Evolutionary conservation across 108 stramenopile species (phyloP).

Genomic region (Aurantiochytrium sp.): DNA sequence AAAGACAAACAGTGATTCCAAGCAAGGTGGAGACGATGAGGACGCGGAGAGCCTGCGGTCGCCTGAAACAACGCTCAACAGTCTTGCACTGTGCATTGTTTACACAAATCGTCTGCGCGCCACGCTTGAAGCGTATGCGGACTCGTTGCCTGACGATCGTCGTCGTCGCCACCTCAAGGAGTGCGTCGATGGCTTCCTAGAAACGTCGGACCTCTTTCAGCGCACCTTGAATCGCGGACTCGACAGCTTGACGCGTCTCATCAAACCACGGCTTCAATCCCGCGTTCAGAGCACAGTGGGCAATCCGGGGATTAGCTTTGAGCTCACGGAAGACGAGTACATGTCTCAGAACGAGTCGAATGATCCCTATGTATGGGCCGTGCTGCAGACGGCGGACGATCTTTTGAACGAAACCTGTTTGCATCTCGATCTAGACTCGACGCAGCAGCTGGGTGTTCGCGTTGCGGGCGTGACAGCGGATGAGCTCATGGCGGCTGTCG

Average conservation of each 20-base stretch:
- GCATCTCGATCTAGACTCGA: not conserved
- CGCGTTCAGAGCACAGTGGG: not conserved
- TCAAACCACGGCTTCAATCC: not conserved
- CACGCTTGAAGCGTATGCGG: not conserved
- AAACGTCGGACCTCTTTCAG: not conserved
- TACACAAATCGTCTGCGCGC: not conserved
- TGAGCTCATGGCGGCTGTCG: not conserved
- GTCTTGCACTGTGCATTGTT: not conserved
- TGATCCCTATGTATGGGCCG: not conserved
- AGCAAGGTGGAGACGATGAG: not conserved
- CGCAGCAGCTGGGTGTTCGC: not conserved
- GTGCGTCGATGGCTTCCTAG: not conserved
- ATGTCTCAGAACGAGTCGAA: not conserved
- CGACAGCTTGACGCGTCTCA: not conserved
- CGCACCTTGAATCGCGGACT: not conserved
- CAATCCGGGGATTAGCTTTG: not conserved
- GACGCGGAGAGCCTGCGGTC: not conserved
- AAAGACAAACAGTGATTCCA: too few relatives aligned
- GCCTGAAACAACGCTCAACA: not conserved
- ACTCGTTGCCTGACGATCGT: not conserved
- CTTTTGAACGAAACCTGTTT: not conserved
- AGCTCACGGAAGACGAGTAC: not conserved
- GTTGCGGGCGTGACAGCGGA: not conserved
- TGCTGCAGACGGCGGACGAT: not conserved
- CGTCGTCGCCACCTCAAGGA: not conserved